phyloP scores from a whole-genome alignment of 768 basidiomycete species.

The Atractiella rhizophila region DNA sequence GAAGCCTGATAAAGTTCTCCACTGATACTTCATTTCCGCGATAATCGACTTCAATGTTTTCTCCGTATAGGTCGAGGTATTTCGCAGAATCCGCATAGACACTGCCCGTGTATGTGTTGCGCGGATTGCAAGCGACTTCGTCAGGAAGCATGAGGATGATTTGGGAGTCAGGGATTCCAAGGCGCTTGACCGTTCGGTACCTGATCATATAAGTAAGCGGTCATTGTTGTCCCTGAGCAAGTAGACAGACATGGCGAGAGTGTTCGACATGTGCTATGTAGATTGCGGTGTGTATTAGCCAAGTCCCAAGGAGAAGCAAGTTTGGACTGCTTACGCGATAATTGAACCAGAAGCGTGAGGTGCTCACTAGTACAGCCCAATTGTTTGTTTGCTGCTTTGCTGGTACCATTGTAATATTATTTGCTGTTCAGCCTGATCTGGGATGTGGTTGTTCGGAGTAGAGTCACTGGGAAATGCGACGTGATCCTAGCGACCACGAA shows the following conservation, averaged over 20 bases:
- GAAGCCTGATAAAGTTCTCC: slow-evolving; percentile 71
- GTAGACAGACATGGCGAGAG: slow-evolving; percentile 61
- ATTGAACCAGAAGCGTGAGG: slow-evolving; percentile 95
- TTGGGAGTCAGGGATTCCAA: slow-evolving; percentile 93
- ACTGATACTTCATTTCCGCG: slow-evolving; percentile 94
- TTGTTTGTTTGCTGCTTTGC: slow-evolving; percentile 44
- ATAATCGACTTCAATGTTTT: slow-evolving; percentile 94
- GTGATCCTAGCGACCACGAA: no score
- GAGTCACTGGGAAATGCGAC: no score
- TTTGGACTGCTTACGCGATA: slow-evolving; percentile 42
- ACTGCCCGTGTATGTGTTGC: slow-evolving; percentile 73
- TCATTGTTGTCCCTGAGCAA: neutral
- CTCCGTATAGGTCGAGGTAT: slow-evolving; percentile 70
- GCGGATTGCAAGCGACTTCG: slow-evolving; percentile 74
- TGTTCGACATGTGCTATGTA: slow-evolving; percentile 88
- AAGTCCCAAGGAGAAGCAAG: neutral
- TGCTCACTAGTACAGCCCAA: slow-evolving; percentile 90
- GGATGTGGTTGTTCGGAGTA: no score
- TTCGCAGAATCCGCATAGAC: slow-evolving; percentile 74
- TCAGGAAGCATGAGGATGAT: slow-evolving; percentile 98
- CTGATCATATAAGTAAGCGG: slow-evolving; percentile 22
- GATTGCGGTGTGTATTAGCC: neutral
- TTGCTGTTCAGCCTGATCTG: no score
- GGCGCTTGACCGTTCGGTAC: slow-evolving; percentile 93
- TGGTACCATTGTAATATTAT: no score